A percentile compares a stretch with the other conserved stretches of the same genome.
phyloP scores from a whole-genome alignment of 495 filamentous ascomycete species.

The Penicillium nucicola region DNA sequence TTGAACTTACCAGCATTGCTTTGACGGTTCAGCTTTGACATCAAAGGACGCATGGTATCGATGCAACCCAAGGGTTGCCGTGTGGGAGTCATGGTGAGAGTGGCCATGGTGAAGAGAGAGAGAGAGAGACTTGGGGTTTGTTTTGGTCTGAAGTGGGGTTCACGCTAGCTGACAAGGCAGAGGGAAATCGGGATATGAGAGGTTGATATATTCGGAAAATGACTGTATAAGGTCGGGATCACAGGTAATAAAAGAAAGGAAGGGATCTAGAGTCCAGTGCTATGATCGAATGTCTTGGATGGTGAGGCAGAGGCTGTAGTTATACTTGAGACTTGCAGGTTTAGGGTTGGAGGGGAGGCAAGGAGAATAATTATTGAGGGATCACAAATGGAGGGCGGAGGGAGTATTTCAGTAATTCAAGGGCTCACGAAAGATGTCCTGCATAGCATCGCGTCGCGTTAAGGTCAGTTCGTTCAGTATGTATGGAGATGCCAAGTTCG shows the following conservation, averaged over 20 bases:
- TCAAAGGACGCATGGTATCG: slow-evolving; percentile 45
- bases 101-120: slow-evolving; percentile 29
- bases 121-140: slow-evolving; percentile 14
- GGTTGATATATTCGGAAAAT: background rate
- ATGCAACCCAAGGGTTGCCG: slow-evolving; percentile 46
- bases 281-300: background rate
- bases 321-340: slow-evolving; percentile 8
- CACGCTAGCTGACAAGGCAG: slow-evolving; percentile 15
- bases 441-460: slow-evolving; percentile 17
- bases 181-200: too few species aligned
- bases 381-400: slow-evolving; percentile 9
- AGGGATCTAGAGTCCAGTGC: background rate
- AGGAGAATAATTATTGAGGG: slow-evolving; percentile 9
- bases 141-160: slow-evolving; percentile 31
- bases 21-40: slow-evolving; percentile 45
- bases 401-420: slow-evolving; percentile 21
- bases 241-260: background rate
- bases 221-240: slow-evolving; percentile 1
- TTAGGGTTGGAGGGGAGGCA: background rate
- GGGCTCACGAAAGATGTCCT: too few species aligned
- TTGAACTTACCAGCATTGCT: slow-evolving; percentile 51
- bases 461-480: slow-evolving; percentile 1
- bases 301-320: slow-evolving; percentile 1
- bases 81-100: slow-evolving; percentile 41
- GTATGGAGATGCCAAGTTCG: slow-evolving; percentile 13